A percentile compares a stretch with the other conserved stretches of the same genome.
Evolutionary conservation across 2,329 filamentous ascomycete genomes (phyloP).

Genomic region (Colletotrichum filicis): DNA sequence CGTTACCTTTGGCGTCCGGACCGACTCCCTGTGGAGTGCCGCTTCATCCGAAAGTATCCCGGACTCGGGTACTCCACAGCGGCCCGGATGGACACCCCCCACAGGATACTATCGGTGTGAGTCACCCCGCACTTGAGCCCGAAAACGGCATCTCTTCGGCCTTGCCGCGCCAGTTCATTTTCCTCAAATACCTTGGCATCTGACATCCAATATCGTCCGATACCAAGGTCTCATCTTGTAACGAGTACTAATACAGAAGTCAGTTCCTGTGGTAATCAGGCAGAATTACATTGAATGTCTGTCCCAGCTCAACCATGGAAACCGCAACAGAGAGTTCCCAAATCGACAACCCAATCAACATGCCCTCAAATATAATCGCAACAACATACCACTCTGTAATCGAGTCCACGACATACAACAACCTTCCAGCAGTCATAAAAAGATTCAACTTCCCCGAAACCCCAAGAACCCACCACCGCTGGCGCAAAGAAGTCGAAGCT

Average conservation of each 20-base stretch:
- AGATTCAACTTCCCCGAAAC: background rate
- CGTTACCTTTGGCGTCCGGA: background rate
- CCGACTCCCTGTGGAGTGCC: background rate
- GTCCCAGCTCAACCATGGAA: background rate
- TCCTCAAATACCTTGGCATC: background rate
- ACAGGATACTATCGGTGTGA: background rate
- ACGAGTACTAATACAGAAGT: too few species aligned
- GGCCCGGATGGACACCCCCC: background rate
- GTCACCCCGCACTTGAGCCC: background rate
- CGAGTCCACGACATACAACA: background rate
- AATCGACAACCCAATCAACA: too few species aligned
- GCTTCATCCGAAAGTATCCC: background rate
- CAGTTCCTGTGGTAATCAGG: too few species aligned
- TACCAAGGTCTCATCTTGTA: too few species aligned
- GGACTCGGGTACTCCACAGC: background rate
- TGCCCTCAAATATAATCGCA: background rate
- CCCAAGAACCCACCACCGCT: background rate
- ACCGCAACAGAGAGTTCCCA: too few species aligned
- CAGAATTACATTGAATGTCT: too few species aligned
- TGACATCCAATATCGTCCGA: fast-evolving
- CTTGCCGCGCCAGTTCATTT: fast-evolving
- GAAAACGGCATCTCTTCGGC: background rate
- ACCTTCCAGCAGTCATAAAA: background rate
- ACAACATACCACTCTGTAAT: background rate
- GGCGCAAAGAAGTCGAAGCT: background rate